These are phyloP conservation scores for Cercophora sp. DNA, from an alignment of 495 filamentous ascomycete species.

Conservation along the genomic window DNA sequence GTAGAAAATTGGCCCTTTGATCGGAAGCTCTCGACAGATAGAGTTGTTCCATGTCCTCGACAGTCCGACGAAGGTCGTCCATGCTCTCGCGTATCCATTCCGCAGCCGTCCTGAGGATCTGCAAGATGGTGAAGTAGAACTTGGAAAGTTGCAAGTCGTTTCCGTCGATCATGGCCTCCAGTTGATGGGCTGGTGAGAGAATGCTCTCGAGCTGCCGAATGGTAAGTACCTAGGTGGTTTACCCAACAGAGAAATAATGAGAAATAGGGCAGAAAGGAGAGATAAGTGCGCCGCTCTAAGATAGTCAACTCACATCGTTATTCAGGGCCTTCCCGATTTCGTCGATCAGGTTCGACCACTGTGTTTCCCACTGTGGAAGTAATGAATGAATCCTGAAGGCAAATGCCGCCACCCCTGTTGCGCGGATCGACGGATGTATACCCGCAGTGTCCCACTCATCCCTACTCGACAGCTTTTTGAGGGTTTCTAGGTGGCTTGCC, in stretches of 20 bases:
- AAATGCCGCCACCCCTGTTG: not conserved
- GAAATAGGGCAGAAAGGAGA: not conserved
- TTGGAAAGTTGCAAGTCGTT: not conserved
- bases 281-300: not conserved
- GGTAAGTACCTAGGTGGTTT: too few relatives aligned
- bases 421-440: not conserved
- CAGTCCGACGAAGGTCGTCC: not conserved
- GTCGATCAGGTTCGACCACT: slow-evolving; percentile 1
- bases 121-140: slow-evolving; percentile 1
- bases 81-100: not conserved
- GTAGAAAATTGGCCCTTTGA: not conserved
- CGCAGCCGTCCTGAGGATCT: not conserved
- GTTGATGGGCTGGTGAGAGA: not conserved
- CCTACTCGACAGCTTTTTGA: not conserved
- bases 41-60: not conserved
- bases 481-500: not conserved
- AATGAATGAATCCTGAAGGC: slow-evolving; percentile 1
- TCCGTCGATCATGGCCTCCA: not conserved
- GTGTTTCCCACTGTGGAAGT: not conserved
- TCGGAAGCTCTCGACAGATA: not conserved
- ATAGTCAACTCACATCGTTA: not conserved
- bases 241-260: too few relatives aligned
- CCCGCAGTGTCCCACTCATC: not conserved
- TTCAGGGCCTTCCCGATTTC: not conserved
- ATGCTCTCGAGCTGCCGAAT: slow-evolving; percentile 3